Percentiles rank a stretch among this genome's conserved stretches.
phyloP scores from a whole-genome alignment of 1,284 basidiomycete species.

The Exobasidium rhododendri region DNA sequence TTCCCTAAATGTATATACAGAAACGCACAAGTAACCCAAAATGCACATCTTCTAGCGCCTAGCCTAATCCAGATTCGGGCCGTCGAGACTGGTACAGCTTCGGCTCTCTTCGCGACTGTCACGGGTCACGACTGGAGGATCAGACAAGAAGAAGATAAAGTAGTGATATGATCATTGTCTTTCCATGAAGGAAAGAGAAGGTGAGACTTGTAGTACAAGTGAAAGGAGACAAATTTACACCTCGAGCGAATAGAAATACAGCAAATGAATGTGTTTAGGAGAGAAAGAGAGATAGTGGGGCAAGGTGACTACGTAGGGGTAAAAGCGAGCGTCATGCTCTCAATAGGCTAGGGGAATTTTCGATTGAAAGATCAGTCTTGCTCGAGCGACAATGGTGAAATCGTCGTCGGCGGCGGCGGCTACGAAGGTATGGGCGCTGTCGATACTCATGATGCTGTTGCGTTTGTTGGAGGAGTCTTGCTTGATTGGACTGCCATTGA shows the following conservation, averaged over 20 bases:
- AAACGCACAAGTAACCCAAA: no score
- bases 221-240: no score
- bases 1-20: no score
- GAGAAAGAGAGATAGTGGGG: not conserved
- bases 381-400: not conserved
- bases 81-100: no score
- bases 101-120: no score
- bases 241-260: no score
- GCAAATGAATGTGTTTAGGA: not conserved
- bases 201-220: no score
- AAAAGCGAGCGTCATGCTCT: not conserved
- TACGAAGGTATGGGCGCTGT: not conserved
- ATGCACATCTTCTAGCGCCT: no score
- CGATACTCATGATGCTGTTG: not conserved
- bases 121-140: no score
- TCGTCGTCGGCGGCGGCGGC: not conserved
- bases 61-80: no score
- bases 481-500: not conserved
- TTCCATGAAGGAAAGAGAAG: no score
- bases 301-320: not conserved
- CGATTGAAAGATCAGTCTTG: constrained; percentile 8
- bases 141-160: not conserved
- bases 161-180: no score
- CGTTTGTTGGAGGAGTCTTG: not conserved
- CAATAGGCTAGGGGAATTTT: not conserved